Percentiles rank a stretch among this genome's conserved stretches.
Evolutionary conservation across 306 rosid genomes (phyloP).

Genomic region (Astragalus membranaceus): DNA sequence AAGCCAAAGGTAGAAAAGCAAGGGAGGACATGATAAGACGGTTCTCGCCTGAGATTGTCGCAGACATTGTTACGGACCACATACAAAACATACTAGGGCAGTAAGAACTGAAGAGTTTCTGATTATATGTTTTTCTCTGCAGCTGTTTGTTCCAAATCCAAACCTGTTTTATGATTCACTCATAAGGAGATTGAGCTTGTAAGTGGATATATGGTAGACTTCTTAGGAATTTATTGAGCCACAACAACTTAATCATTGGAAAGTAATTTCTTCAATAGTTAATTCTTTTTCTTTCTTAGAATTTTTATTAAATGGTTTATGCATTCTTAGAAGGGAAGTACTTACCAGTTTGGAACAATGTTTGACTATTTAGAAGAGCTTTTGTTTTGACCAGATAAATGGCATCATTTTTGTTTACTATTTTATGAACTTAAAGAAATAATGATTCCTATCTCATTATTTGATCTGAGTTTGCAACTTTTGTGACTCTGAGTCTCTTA

Average conservation of each 20-base stretch:
- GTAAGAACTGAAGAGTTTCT: constrained; percentile 2
- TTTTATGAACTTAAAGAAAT: background rate
- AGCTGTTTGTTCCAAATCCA: background rate
- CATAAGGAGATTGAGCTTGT: constrained; percentile 12
- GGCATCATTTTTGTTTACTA: background rate
- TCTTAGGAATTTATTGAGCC: constrained; percentile 6
- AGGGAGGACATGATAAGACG: constrained; percentile 62
- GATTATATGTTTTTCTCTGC: background rate
- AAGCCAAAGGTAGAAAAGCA: constrained; percentile 49
- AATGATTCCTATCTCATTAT: background rate
- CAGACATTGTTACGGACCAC: constrained; percentile 41
- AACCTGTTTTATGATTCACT: background rate
- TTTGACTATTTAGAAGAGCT: background rate
- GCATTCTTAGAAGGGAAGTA: background rate
- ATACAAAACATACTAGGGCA: constrained; percentile 30
- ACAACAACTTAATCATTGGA: background rate
- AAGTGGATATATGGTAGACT: background rate
- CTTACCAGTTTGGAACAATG: constrained; percentile 5
- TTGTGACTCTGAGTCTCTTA: background rate
- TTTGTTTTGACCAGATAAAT: background rate
- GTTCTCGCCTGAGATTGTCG: constrained; percentile 68
- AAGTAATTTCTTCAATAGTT: background rate
- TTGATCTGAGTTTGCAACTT: background rate
- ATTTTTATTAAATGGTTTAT: background rate
- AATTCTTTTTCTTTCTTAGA: background rate